Base-by-base conservation (phyloP, 257 asterid genomes). In the Verbena officinalis region DNA sequence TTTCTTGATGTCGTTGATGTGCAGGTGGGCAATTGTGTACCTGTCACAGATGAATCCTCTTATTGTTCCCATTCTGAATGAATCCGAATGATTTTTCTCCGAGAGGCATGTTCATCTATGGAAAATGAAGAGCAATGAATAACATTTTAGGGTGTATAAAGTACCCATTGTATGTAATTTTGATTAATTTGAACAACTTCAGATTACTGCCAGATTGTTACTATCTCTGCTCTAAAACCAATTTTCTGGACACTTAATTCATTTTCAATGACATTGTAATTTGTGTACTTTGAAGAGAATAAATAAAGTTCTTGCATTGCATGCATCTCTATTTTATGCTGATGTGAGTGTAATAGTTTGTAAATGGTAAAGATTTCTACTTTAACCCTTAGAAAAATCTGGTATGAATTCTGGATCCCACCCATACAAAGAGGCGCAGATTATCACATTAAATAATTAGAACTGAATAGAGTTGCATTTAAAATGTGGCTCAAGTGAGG, bases 21-120 rank as follows among this genome's bases (percentile, higher is more conserved):
- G 58, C 38, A 90, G 95, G 97, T 90, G 97, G 96, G 96, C 96
- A 22, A 90, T 90, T 46, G 97, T 90, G 57, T 90, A 87, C 81
- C 63, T 90, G 71, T 84, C 97, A 52, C 97, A 90, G 82, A 78
- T 90, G 97, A 90, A 87, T 3, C 97, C 97, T 45, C 92, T 90
- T 16, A 87, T 90, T 30, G 97, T 90, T 58, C 97, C 97, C 14
- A 76, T 90, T 65, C 65, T 90, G 81, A 87, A 68, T 31, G 97
- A 85, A 69, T 17, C 80, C 11, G 97, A 84, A 50, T 86, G 78
- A 78, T 40, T 55, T 65, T 46, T 64, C 38, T 54, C 1, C n/a
- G 17, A 6, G 63, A 46, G 45, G 72, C 73, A 53, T 34, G 55
- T 59, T 27, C 33, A 27, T 2, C 33, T 2, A 27, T 8, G 65